phyloP scores from a whole-genome alignment of 805 yeast species.

The Priceomyces carsonii region DNA sequence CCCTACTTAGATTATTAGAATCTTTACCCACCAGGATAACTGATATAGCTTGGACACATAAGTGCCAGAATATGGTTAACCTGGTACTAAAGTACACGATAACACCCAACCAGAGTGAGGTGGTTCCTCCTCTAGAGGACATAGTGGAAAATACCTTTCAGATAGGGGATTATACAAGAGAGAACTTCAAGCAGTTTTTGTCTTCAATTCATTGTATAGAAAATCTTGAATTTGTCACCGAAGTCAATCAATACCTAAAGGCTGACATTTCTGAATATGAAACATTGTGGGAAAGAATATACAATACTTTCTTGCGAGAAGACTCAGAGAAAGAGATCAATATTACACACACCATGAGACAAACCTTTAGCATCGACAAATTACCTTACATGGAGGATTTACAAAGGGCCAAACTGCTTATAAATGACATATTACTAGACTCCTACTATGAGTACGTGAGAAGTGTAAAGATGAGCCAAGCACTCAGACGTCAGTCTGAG shows the following conservation, averaged over 20 bases:
- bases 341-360: conserved; percentile 25
- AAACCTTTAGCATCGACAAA: conserved; percentile 16
- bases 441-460: conserved; percentile 34
- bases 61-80: background rate
- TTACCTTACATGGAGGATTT: conserved; percentile 19
- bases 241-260: conserved; percentile 18
- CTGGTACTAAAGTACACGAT: conserved; percentile 1
- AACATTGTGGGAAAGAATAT: conserved; percentile 27
- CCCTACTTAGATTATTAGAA: no score
- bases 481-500: conserved; percentile 16
- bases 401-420: conserved; percentile 14
- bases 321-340: conserved; percentile 36
- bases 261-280: conserved; percentile 9
- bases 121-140: conserved; percentile 8
- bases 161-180: conserved; percentile 1
- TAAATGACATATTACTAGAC: conserved; percentile 32
- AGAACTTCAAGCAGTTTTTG: conserved; percentile 27
- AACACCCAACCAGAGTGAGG: background rate
- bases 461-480: conserved; percentile 7
- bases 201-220: conserved; percentile 34
- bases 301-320: conserved; percentile 24
- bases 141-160: conserved; percentile 1
- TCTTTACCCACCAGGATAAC: no score
- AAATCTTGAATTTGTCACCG: conserved; percentile 34
- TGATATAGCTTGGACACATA: no score